Evolutionary conservation across 805 yeast genomes (phyloP).

Genomic region (Lipomyces spencermartinsiae): DNA sequence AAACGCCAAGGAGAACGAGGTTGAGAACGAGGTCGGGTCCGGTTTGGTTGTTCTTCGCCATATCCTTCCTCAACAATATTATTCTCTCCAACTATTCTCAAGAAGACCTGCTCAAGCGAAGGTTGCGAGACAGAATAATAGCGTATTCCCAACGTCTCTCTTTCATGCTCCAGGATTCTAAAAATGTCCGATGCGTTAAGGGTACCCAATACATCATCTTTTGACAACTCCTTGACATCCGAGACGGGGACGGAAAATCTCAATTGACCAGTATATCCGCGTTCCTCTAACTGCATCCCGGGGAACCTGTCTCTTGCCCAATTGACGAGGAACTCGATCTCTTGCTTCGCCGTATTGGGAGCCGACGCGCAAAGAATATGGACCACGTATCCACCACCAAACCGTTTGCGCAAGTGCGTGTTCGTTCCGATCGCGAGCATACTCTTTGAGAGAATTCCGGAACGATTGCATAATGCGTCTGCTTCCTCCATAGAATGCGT

Average conservation of each 20-base stretch:
- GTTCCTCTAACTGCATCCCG: slow-evolving; percentile 15
- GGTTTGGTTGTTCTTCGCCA: neutral
- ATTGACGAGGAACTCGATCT: neutral
- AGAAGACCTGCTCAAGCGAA: slow-evolving; percentile 45
- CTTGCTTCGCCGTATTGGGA: neutral
- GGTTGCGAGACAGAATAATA: slow-evolving; percentile 43
- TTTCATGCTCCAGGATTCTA: slow-evolving; percentile 10
- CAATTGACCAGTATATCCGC: slow-evolving; percentile 38
- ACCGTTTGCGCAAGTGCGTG: slow-evolving; percentile 36
- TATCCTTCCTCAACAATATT: slow-evolving; percentile 42
- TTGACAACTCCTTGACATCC: neutral
- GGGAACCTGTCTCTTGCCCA: slow-evolving; percentile 37
- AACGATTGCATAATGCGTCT: slow-evolving; percentile 46
- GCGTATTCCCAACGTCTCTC: slow-evolving; percentile 29
- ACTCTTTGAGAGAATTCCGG: slow-evolving; percentile 43
- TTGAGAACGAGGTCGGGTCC: too few species aligned
- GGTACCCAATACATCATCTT: neutral
- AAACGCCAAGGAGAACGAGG: too few species aligned
- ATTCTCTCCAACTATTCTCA: slow-evolving; percentile 44
- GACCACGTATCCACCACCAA: slow-evolving; percentile 42
- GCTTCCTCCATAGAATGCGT: slow-evolving; percentile 50
- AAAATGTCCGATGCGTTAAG: slow-evolving; percentile 29
- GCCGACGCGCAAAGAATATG: slow-evolving; percentile 39
- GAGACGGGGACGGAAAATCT: slow-evolving; percentile 32
- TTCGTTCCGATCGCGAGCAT: slow-evolving; percentile 45